These are phyloP conservation scores for Apiosordaria backusii DNA, from an alignment of 495 filamentous ascomycete species.

Conservation along the genomic window DNA sequence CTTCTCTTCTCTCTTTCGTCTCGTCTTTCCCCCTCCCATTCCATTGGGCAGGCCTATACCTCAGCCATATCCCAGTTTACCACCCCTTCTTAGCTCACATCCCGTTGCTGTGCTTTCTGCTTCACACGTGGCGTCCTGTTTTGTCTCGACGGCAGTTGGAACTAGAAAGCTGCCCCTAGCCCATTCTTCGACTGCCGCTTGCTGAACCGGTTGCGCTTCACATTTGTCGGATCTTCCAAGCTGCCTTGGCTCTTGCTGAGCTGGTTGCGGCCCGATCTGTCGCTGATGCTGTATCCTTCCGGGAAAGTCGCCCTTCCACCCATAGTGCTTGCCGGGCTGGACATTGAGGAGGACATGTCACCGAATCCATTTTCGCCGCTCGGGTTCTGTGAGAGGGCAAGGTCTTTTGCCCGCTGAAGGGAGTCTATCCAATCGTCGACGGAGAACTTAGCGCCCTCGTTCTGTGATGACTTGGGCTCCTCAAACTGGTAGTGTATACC, in stretches of 20 bases:
- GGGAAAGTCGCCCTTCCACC: constrained; percentile 43
- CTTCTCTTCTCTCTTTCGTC: background rate
- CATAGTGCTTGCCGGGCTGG: constrained; percentile 73
- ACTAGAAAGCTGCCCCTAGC: constrained; percentile 56
- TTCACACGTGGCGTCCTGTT: background rate
- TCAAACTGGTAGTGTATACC: constrained; percentile 94
- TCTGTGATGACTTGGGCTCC: constrained; percentile 41
- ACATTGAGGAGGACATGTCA: constrained; percentile 66
- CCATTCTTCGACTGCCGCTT: constrained; percentile 88
- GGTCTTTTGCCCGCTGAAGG: constrained; percentile 75
- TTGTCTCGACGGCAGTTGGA: background rate
- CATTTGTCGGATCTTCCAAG: constrained; percentile 50
- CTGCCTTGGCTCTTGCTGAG: constrained; percentile 54
- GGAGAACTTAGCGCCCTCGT: constrained; percentile 45
- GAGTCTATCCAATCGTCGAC: constrained; percentile 85
- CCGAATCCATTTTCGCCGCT: constrained; percentile 65
- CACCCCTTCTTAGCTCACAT: background rate
- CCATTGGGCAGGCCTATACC: background rate
- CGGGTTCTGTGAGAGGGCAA: constrained; percentile 68
- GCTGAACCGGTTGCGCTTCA: constrained; percentile 75
- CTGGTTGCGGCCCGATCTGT: constrained; percentile 49
- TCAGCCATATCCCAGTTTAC: background rate
- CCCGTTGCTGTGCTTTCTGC: background rate
- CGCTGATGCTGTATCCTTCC: constrained; percentile 44
- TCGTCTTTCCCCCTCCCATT: background rate